These are phyloP conservation scores for Zymoseptoria brevis DNA, from an alignment of 2,329 filamentous ascomycete species.

Conservation along the genomic window DNA sequence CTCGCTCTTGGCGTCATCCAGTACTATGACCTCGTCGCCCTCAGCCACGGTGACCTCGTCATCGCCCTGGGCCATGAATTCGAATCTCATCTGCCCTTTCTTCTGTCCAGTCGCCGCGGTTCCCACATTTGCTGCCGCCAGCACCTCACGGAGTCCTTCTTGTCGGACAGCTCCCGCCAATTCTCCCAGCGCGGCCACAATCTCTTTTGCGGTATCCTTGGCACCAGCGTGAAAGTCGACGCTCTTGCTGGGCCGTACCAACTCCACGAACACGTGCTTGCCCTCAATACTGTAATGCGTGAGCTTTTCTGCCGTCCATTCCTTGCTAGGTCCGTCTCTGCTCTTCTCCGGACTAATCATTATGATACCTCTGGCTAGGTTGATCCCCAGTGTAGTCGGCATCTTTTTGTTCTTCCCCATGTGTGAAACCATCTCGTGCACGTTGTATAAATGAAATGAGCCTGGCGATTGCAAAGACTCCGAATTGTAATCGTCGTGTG, in stretches of 20 bases:
- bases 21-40: conserved; percentile 81
- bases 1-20: conserved; percentile 87
- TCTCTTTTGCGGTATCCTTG: conserved; percentile 93
- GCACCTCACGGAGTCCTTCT: conserved; percentile 76
- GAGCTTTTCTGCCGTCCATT: conserved; percentile 92
- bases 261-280: conserved; percentile 93
- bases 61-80: conserved; percentile 92
- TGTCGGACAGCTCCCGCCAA: conserved; percentile 77
- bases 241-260: conserved; percentile 86
- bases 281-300: conserved; percentile 97
- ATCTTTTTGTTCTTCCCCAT: conserved; percentile 98
- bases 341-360: conserved; percentile 82
- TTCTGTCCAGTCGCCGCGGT: conserved; percentile 53
- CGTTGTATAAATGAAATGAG: conserved; percentile 90
- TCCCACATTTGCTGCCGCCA: conserved; percentile 63
- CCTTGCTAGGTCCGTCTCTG: conserved; percentile 74
- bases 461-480: conserved; percentile 51
- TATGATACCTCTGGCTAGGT: conserved; percentile 77
- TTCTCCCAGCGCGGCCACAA: conserved; percentile 79
- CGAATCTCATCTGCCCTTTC: conserved; percentile 81
- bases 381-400: conserved; percentile 94
- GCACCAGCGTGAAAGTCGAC: conserved; percentile 94
- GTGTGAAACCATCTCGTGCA: conserved; percentile 94
- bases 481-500: conserved; percentile 37
- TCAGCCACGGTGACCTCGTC: conserved; percentile 89